A percentile compares a stretch with the other conserved stretches of the same genome.
phyloP scores from a whole-genome alignment of 352 stramenopile genomes.

The Aphanomyces euteiches region DNA sequence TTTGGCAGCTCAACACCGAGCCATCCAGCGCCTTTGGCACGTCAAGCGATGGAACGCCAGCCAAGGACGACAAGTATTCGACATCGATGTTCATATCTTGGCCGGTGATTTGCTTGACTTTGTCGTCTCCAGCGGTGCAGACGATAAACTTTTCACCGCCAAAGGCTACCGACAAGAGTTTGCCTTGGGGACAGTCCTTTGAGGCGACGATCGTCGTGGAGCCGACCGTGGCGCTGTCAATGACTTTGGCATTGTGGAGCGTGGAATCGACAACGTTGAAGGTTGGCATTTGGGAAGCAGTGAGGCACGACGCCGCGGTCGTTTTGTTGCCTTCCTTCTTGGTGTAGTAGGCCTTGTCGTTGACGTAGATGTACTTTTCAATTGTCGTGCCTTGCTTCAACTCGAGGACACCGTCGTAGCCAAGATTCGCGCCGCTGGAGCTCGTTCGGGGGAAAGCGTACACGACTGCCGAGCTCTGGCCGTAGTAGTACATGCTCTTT shows the following conservation, averaged over 20 bases:
- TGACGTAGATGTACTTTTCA: neutral
- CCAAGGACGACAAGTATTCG: constrained; percentile 19
- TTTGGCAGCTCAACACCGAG: constrained; percentile 24
- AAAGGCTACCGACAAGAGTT: constrained; percentile 37
- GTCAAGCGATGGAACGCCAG: neutral
- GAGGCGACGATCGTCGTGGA: neutral
- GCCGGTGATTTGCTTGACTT: constrained; percentile 27
- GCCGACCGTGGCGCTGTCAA: neutral
- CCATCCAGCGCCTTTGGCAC: constrained; percentile 14
- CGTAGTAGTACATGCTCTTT: constrained; percentile 8
- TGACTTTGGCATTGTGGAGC: neutral
- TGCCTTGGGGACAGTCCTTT: constrained; percentile 18
- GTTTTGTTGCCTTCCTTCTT: neutral
- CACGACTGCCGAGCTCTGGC: neutral
- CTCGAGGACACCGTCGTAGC: constrained; percentile 7
- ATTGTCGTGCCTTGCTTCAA: neutral
- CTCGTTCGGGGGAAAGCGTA: constrained; percentile 7
- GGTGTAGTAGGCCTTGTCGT: constrained; percentile 5
- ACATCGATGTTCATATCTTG: constrained; percentile 31
- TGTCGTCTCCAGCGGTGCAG: constrained; percentile 28
- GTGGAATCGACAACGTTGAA: constrained; percentile 10
- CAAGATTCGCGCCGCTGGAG: neutral
- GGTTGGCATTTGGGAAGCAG: neutral
- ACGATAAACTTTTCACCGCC: constrained; percentile 39
- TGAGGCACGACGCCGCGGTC: neutral